Evolutionary conservation across 331 rosid genomes (phyloP).

Genomic region (Arachis monticola): DNA sequence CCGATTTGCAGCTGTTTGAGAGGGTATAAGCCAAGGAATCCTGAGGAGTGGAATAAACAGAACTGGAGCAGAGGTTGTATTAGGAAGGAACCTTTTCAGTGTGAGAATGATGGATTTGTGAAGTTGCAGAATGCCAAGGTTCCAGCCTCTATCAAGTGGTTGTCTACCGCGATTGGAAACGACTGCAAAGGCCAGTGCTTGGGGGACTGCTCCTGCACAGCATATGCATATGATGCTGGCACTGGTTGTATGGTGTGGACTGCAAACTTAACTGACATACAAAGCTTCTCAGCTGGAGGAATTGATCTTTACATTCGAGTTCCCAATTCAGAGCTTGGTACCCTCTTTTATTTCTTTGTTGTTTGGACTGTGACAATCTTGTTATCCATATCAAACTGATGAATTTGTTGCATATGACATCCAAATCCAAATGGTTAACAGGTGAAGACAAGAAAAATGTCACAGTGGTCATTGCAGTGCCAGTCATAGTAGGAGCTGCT

Average conservation of each 20-base stretch:
- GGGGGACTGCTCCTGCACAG: slow-evolving; percentile 23
- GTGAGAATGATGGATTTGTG: slow-evolving; percentile 33
- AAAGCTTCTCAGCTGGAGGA: background rate
- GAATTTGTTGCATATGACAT: background rate
- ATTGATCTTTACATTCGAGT: slow-evolving; percentile 30
- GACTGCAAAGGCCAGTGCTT: slow-evolving; percentile 30
- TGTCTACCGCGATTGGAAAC: background rate
- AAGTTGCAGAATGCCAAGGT: slow-evolving; percentile 38
- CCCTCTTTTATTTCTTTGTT: background rate
- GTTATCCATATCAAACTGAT: background rate
- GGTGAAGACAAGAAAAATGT: slow-evolving; percentile 20
- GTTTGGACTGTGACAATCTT: background rate
- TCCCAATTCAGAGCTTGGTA: slow-evolving; percentile 30
- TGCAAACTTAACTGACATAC: slow-evolving; percentile 15
- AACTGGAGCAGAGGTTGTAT: slow-evolving; percentile 23
- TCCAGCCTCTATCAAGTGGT: slow-evolving; percentile 30
- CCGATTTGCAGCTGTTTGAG: slow-evolving; percentile 38
- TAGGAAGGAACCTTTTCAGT: slow-evolving; percentile 9
- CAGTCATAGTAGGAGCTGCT: slow-evolving; percentile 1
- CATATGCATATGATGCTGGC: slow-evolving; percentile 18
- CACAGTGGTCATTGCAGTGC: background rate
- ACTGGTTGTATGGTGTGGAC: slow-evolving; percentile 41
- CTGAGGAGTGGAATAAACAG: background rate
- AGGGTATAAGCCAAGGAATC: slow-evolving; percentile 8
- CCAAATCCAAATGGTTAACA: background rate